Evolutionary conservation across 805 yeast species (phyloP).

Genomic region (Candida yuanshanica): DNA sequence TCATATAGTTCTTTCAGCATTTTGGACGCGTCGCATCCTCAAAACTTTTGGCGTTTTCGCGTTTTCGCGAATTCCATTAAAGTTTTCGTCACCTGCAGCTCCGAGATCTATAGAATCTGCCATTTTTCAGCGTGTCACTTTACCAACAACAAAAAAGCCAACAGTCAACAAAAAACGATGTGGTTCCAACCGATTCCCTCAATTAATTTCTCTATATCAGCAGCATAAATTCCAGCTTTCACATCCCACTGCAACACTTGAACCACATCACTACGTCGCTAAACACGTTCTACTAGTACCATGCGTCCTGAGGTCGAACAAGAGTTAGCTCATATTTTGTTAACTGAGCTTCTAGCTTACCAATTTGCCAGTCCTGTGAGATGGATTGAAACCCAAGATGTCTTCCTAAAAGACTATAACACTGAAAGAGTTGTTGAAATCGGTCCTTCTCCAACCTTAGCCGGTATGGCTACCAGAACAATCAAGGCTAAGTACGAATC

Average conservation of each 20-base stretch:
- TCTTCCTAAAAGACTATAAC: slow-evolving; percentile 86
- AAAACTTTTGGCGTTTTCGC: slow-evolving; percentile 3
- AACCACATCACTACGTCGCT: not conserved
- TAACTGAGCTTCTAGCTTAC: slow-evolving; percentile 95
- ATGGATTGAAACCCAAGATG: slow-evolving; percentile 99
- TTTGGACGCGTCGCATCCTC: not conserved
- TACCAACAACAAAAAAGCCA: slow-evolving; percentile 6
- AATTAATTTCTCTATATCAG: not conserved
- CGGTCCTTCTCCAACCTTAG: slow-evolving; percentile 98
- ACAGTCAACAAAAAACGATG: slow-evolving; percentile 7
- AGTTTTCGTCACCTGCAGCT: no score
- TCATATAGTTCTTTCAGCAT: not conserved
- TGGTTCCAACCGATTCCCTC: not conserved
- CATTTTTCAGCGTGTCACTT: not conserved
- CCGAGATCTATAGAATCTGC: not conserved
- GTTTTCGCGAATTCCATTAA: slow-evolving; percentile 7
- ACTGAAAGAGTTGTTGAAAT: slow-evolving; percentile 97
- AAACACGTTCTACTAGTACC: slow-evolving; percentile 4
- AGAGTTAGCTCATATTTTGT: slow-evolving; percentile 89
- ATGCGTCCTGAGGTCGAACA: slow-evolving; percentile 91
- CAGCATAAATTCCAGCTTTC: not conserved
- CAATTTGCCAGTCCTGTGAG: slow-evolving; percentile 99
- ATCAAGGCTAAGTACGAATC: slow-evolving; percentile 90
- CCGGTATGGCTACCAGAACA: slow-evolving; percentile 98
- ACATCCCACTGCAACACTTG: not conserved